Conservation (phyloP, 345 rosid genomes). For the Euphorbia pulcherrima region DNA sequence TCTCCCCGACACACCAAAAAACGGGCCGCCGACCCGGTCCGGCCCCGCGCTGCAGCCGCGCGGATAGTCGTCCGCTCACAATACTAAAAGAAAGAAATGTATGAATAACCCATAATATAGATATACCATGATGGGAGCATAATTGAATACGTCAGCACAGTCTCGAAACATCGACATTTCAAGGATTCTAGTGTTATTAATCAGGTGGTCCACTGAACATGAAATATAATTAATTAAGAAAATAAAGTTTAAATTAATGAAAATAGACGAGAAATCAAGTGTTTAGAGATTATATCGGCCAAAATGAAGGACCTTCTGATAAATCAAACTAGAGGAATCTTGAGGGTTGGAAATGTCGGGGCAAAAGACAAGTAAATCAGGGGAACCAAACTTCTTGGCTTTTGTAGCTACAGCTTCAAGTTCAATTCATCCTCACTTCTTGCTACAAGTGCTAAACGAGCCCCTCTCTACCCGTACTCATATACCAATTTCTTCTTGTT, state of each 20-base stretch:
- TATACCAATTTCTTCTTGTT: conserved; percentile 39
- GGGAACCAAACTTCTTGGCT: conserved; percentile 27
- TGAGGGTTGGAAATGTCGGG: conserved; percentile 25
- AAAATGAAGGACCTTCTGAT: conserved; percentile 22
- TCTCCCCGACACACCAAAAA: no score
- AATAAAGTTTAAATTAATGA: no score
- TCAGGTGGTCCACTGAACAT: conserved; percentile 37
- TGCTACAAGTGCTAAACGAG: conserved; percentile 35
- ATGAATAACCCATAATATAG: no score
- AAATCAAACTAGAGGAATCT: conserved; percentile 26
- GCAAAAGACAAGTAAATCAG: conserved; percentile 22
- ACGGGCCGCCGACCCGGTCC: no score
- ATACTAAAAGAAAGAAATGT: no score
- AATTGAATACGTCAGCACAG: conserved; percentile 33
- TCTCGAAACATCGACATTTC: conserved; percentile 48
- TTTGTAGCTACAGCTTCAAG: conserved; percentile 22
- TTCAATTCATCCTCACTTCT: conserved; percentile 20
- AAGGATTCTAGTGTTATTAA: conserved; percentile 55
- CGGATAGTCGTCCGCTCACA: no score
- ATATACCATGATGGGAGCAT: conserved; percentile 38
- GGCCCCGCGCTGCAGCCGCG: no score
- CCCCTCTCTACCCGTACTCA: conserved; percentile 37
- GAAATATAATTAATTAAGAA: no score
- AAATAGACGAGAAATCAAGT: no score
- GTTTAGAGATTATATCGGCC: conserved; percentile 20